A percentile compares a stretch with the other conserved stretches of the same genome.
phyloP scores from a whole-genome alignment of 345 rosid genomes.

The Hibiscus syriacus region DNA sequence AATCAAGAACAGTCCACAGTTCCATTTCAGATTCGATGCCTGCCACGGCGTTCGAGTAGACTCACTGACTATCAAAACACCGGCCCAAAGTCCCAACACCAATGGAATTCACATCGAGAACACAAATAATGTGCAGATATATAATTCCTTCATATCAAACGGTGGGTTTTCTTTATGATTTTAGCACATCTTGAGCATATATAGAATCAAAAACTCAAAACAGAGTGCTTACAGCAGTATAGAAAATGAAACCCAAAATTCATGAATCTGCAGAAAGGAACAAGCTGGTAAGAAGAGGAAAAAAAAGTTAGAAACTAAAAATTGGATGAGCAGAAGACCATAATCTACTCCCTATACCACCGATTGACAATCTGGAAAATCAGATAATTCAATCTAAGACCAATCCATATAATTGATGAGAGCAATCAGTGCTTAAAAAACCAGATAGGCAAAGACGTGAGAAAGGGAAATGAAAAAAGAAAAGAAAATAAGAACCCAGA shows the following conservation, averaged over 20 bases:
- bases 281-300: background rate
- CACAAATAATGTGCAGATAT: slow-evolving; percentile 48
- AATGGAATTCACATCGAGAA: slow-evolving; percentile 83
- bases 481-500: slow-evolving; percentile 3
- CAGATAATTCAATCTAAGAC: slow-evolving; percentile 5
- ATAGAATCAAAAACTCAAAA: background rate
- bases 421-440: slow-evolving; percentile 1
- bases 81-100: slow-evolving; percentile 76
- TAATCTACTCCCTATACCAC: slow-evolving; percentile 11
- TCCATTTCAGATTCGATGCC: slow-evolving; percentile 60
- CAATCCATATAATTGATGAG: background rate
- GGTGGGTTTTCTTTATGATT: slow-evolving; percentile 27
- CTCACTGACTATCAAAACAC: slow-evolving; percentile 51
- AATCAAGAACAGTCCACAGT: slow-evolving; percentile 59
- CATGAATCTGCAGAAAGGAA: background rate
- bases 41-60: slow-evolving; percentile 37
- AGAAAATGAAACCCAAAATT: background rate
- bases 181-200: background rate
- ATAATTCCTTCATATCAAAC: slow-evolving; percentile 62
- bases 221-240: background rate
- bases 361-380: background rate
- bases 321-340: background rate
- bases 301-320: background rate
- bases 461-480: too few species aligned
- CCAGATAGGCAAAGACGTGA: slow-evolving; percentile 8